Percentiles rank a stretch among this genome's conserved stretches.
phyloP scores from a whole-genome alignment of 805 yeast species.

The Sungouiella blattae region DNA sequence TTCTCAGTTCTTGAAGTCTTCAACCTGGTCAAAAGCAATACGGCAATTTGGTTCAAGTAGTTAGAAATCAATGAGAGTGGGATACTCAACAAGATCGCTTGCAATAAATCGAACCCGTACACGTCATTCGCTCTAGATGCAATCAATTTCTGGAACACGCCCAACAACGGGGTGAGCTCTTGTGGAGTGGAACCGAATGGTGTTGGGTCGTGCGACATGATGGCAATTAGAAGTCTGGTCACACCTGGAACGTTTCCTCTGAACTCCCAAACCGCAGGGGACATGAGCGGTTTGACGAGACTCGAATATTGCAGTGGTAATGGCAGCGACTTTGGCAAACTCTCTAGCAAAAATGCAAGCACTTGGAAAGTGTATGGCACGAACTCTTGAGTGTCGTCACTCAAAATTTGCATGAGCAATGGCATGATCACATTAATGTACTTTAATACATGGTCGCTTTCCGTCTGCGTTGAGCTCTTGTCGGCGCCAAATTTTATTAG shows the following conservation, averaged over 20 bases:
- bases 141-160: conserved; percentile 93
- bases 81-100: conserved; percentile 57
- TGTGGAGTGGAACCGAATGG: conserved; percentile 32
- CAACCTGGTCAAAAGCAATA: conserved; percentile 73
- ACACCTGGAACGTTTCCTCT: conserved; percentile 93
- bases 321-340: conserved; percentile 42
- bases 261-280: conserved; percentile 93
- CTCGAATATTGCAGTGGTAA: conserved; percentile 66
- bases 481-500: conserved; percentile 52
- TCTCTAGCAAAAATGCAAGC: conserved; percentile 73
- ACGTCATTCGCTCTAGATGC: conserved; percentile 79
- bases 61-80: conserved; percentile 48
- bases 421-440: conserved; percentile 61
- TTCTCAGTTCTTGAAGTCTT: conserved; percentile 80
- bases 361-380: conserved; percentile 91
- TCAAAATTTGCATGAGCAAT: conserved; percentile 59
- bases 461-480: conserved; percentile 7
- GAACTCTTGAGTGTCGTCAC: conserved; percentile 89
- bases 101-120: conserved; percentile 82
- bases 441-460: conserved; percentile 2
- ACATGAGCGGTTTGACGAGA: conserved; percentile 73
- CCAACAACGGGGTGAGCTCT: conserved; percentile 72
- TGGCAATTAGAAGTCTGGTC: conserved; percentile 70
- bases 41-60: conserved; percentile 68
- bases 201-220: conserved; percentile 48